Conservation (phyloP, 78 protist species). For the Polysphondylium violaceum region DNA sequence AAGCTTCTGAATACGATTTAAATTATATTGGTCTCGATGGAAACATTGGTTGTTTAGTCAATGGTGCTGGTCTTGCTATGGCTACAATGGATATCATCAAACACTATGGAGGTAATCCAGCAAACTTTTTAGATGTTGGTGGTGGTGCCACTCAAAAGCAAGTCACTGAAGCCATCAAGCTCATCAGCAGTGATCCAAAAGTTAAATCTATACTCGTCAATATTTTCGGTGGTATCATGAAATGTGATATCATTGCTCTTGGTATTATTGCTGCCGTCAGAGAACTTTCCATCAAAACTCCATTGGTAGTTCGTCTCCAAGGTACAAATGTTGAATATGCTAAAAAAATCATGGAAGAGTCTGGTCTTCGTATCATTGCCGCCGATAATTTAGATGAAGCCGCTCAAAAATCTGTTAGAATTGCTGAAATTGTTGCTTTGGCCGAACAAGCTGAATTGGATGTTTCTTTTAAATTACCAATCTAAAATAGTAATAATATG, state of each 20-base stretch:
- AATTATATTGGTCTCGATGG: constrained; percentile 99
- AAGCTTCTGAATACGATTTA: constrained; percentile 93
- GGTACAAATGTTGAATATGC: constrained; percentile 93
- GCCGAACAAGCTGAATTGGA: constrained; percentile 55
- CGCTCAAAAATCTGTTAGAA: constrained; percentile 87
- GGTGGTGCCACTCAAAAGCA: constrained; percentile 96
- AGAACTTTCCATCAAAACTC: constrained; percentile 76
- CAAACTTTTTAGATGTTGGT: constrained; percentile 99
- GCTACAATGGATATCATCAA: constrained; percentile 99
- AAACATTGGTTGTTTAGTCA: constrained; percentile 98
- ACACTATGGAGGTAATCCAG: constrained; percentile 97
- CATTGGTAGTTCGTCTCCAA: constrained; percentile 93
- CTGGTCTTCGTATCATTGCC: constrained; percentile 84
- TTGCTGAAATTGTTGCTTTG: constrained; percentile 70
- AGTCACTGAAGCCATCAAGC: constrained; percentile 95
- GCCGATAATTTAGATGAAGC: constrained; percentile 93
- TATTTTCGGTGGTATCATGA: constrained; percentile 97
- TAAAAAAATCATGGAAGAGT: constrained; percentile 82
- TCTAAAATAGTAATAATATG: constrained; percentile 23
- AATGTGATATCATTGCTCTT: constrained; percentile 93
- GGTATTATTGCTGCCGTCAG: constrained; percentile 93
- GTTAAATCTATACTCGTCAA: constrained; percentile 94
- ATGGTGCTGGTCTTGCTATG: constrained; percentile 99
- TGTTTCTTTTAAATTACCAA: constrained; percentile 74
- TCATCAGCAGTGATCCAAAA: constrained; percentile 87